These are phyloP conservation scores for Gynochthodes officinalis DNA, from an alignment of 257 asterid genomes.

Conservation along the genomic window DNA sequence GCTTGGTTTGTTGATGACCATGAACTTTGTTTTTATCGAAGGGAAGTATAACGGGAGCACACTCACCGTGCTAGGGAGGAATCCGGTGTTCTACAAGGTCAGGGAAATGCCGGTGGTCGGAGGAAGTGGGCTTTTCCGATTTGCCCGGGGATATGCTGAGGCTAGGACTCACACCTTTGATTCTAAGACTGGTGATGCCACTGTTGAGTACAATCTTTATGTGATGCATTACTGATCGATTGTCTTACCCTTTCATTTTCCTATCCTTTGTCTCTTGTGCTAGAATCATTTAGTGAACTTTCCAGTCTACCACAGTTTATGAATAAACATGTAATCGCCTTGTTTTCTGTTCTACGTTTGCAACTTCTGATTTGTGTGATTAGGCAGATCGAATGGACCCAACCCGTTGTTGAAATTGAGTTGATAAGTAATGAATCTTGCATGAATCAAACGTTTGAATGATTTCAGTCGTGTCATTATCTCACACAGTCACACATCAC, in stretches of 20 bases:
- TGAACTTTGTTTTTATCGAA: conserved; percentile 23
- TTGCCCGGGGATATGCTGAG: conserved; percentile 55
- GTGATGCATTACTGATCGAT: conserved; percentile 40
- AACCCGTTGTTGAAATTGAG: too few relatives aligned
- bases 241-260: background rate
- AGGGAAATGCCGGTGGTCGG: conserved; percentile 73
- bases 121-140: conserved; percentile 69
- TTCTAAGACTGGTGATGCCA: conserved; percentile 49
- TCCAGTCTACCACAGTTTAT: too few relatives aligned
- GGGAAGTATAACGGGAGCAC: conserved; percentile 27
- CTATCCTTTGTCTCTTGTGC: background rate
- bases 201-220: conserved; percentile 49
- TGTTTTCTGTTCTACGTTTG: too few relatives aligned
- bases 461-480: too few relatives aligned
- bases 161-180: conserved; percentile 48
- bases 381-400: too few relatives aligned
- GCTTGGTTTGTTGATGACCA: conserved; percentile 20
- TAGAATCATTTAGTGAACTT: background rate
- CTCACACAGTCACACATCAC: too few relatives aligned
- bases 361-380: too few relatives aligned
- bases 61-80: conserved; percentile 47
- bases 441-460: too few relatives aligned
- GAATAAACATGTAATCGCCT: too few relatives aligned
- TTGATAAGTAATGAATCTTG: too few relatives aligned
- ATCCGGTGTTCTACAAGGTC: conserved; percentile 32